Evolutionary conservation across 805 yeast genomes (phyloP), one percentile per base, ranked within the genome.

Genomic region (Pichia scutulata): DNA sequence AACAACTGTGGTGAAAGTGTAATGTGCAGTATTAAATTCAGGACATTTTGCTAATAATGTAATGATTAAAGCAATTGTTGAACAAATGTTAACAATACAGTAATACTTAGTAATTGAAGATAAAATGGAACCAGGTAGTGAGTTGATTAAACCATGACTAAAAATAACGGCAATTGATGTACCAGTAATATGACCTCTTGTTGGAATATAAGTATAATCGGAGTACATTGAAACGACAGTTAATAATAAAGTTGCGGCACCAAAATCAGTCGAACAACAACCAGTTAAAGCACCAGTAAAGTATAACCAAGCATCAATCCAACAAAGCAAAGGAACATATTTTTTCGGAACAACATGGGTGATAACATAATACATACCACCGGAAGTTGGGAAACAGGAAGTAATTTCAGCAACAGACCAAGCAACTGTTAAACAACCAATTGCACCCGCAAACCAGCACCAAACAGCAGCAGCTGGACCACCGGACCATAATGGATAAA

Each of bases 401-500:
- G 78, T 77, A 50, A 75, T 68, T 47, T 74, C 72, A 22, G 78
- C 71, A 65, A 76, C 76, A n/a, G 76, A 70, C 59, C 70, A 62
- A 8, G 85, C 85, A 44, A 77, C 76, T 54, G 72, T 67, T 55
- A 80, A 63, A 52, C 82, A 76, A 45, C 82, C 81, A 37, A 71
- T 48, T 13, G 79, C 75, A 42, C 81, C 76, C 40, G 75, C 70
- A 51, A 77, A 65, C 84, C 85, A 81, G 48, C 82, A 77, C 85
- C 85, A 81, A 10, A 78, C 76, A 19, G 73, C 73, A 2, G 81
- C 75, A n/a, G 81, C 82, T 9, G 85, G 80, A 4, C 86, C 87
- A 14, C 82, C 81, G 9, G 78, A 65, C 58, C 61, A 62, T 36
- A 75, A 60, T 8, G 80, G 79, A 56, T 74, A 75, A 48, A 64